Conservation (phyloP, 73 alveolate genomes). For the Stentor roeselii region DNA sequence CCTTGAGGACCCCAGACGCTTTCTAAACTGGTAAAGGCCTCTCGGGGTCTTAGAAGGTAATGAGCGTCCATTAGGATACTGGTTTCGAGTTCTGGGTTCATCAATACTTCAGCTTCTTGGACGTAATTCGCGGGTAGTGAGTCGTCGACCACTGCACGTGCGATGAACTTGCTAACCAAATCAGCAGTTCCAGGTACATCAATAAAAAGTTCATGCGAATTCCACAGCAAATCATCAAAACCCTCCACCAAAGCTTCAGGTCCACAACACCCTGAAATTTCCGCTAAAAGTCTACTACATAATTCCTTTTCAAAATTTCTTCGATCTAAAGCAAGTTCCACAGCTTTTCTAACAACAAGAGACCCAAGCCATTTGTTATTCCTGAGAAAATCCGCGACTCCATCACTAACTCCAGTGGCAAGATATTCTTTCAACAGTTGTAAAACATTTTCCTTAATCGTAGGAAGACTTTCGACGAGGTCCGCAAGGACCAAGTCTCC, state of each 20-base stretch:
- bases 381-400: not conserved
- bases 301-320: not conserved
- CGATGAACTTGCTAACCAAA: not conserved
- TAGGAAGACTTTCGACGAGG: not conserved
- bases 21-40: constrained; percentile 14
- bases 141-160: constrained; percentile 19
- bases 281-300: constrained; percentile 5
- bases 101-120: not conserved
- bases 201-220: not conserved
- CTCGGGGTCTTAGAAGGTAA: not conserved
- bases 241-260: constrained; percentile 16
- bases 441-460: not conserved
- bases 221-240: constrained; percentile 13
- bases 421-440: not conserved
- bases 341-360: constrained; percentile 17
- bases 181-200: constrained; percentile 17
- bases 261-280: constrained; percentile 11
- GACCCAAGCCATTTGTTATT: not conserved
- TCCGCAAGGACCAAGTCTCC: not conserved
- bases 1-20: constrained; percentile 28
- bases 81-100: not conserved
- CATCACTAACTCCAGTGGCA: constrained; percentile 23
- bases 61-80: not conserved
- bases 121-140: constrained; percentile 2
- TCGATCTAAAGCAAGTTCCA: constrained; percentile 8